These are phyloP conservation scores for Tricholoma furcatifolium DNA, from an alignment of 768 basidiomycete genomes.

Conservation along the genomic window DNA sequence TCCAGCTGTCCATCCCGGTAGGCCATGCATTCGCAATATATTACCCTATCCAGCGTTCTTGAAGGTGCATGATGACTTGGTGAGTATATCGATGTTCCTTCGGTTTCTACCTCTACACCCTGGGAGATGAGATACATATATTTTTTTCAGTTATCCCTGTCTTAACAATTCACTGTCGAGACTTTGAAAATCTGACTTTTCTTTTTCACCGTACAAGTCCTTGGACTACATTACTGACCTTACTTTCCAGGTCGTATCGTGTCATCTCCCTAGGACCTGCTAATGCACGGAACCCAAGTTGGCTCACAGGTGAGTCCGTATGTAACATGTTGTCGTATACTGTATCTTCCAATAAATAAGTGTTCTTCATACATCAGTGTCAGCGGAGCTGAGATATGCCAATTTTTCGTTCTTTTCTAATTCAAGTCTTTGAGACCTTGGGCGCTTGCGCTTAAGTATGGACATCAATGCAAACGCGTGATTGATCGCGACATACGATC, in stretches of 20 bases:
- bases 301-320: neutral
- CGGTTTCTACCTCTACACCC: neutral
- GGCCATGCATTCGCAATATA: too few relatives aligned
- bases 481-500: neutral
- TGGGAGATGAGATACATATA: constrained; percentile 26
- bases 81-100: constrained; percentile 5
- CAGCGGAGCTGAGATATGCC: neutral
- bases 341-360: constrained; percentile 1
- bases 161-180: constrained; percentile 29
- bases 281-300: neutral
- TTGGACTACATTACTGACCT: constrained; percentile 1
- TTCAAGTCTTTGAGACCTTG: neutral
- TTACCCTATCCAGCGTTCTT: too few relatives aligned
- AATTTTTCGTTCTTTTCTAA: neutral
- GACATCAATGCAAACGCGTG: neutral
- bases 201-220: constrained; percentile 2
- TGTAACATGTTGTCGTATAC: neutral
- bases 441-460: neutral
- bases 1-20: too few relatives aligned
- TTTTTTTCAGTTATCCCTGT: constrained; percentile 36
- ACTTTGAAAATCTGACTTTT: constrained; percentile 31
- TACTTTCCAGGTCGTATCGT: neutral
- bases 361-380: neutral
- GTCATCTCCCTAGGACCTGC: neutral
- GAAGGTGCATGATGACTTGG: neutral